Conservation (phyloP, 306 rosid species). For the Delonix regia region DNA sequence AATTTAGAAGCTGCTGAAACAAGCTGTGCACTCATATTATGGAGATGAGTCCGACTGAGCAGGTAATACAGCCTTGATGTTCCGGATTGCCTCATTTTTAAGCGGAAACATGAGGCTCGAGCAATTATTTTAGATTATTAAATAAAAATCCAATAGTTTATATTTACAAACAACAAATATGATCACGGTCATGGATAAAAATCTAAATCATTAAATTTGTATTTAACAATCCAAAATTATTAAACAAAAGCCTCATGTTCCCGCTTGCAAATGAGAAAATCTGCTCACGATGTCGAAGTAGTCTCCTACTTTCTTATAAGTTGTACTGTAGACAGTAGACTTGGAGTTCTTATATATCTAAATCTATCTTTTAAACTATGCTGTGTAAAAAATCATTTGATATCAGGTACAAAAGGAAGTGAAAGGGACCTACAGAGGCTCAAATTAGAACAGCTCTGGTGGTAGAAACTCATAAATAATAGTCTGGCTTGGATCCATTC, state of each 20-base stretch:
- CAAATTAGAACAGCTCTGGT: constrained; percentile 28
- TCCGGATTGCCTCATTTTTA: no score
- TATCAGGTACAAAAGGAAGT: constrained; percentile 47
- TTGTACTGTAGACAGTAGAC: constrained; percentile 15
- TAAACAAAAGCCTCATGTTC: no score
- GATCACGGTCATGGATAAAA: no score
- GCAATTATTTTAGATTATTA: no score
- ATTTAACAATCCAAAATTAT: no score
- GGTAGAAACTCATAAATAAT: constrained; percentile 34
- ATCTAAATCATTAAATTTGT: no score
- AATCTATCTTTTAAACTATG: constrained; percentile 7
- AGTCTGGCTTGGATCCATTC: constrained; percentile 75
- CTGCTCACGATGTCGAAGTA: no score
- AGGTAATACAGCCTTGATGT: constrained; percentile 38
- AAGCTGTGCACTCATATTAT: constrained; percentile 22
- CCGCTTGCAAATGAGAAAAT: no score
- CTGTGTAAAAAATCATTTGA: not conserved
- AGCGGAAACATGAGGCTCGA: no score
- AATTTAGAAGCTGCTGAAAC: constrained; percentile 32
- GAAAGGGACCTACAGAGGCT: constrained; percentile 26
- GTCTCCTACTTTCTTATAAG: constrained; percentile 12
- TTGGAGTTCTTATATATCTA: constrained; percentile 25
- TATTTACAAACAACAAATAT: no score
- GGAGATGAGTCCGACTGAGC: constrained; percentile 34
- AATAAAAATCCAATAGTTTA: no score